Evolutionary conservation across 1,284 basidiomycete genomes (phyloP).

Genomic region (Leccinum pachyderme): DNA sequence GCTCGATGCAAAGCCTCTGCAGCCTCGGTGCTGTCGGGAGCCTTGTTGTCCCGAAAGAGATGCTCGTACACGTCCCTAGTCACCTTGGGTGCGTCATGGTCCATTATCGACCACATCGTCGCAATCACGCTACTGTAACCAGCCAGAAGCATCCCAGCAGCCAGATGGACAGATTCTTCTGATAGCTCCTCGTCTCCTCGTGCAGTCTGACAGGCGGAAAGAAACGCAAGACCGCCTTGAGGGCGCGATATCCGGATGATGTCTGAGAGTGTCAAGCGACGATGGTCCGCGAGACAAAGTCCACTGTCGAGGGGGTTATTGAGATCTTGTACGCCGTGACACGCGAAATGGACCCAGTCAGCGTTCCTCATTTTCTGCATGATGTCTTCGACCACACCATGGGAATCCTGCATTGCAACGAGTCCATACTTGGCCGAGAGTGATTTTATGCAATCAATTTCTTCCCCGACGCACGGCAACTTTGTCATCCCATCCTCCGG

Average conservation of each 20-base stretch:
- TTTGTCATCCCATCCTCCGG: no score
- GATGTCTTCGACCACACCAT: background rate
- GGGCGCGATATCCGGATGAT: background rate
- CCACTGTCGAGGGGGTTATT: no score
- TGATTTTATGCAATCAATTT: no score
- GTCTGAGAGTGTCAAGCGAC: background rate
- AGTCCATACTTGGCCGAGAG: no score
- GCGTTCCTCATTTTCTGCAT: background rate
- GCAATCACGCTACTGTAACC: background rate
- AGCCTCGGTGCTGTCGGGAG: background rate
- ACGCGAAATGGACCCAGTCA: background rate
- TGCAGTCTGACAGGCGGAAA: background rate
- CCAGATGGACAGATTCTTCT: background rate
- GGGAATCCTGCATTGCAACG: background rate
- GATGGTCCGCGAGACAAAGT: background rate
- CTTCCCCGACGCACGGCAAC: no score
- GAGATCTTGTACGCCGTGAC: background rate
- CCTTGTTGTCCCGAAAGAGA: background rate
- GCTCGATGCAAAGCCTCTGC: background rate
- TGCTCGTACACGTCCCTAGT: background rate
- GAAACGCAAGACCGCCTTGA: background rate
- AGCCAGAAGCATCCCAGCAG: background rate
- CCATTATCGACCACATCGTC: background rate
- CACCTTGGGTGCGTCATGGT: background rate
- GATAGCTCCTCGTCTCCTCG: background rate